phyloP scores from a whole-genome alignment of 2,329 filamentous ascomycete species.

The Talaromyces piceae region DNA sequence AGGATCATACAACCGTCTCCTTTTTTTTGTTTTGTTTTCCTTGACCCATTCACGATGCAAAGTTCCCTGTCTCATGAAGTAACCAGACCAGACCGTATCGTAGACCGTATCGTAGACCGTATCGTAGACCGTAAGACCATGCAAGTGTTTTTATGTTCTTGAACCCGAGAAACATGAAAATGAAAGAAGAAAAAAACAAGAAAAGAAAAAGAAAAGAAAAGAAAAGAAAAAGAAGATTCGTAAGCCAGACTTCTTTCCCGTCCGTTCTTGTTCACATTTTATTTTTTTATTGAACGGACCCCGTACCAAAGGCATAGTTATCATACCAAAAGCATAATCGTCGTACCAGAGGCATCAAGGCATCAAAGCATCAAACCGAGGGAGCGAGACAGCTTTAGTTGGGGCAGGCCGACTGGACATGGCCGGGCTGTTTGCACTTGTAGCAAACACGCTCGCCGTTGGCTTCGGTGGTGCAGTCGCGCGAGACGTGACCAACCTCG shows the following conservation, averaged over 20 bases:
- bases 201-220: slow-evolving; percentile 5
- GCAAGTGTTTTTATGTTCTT: background rate
- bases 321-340: too few relatives aligned
- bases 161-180: background rate
- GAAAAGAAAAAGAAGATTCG: slow-evolving; percentile 20
- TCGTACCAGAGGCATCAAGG: too few relatives aligned
- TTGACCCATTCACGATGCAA: background rate
- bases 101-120: too few relatives aligned
- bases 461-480: slow-evolving; percentile 92
- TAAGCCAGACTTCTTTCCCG: too few relatives aligned
- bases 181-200: background rate
- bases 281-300: too few relatives aligned
- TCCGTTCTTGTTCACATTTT: too few relatives aligned
- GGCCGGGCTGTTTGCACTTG: slow-evolving; percentile 81
- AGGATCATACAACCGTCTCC: slow-evolving; percentile 1
- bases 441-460: slow-evolving; percentile 95
- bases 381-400: too few relatives aligned
- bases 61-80: too few relatives aligned
- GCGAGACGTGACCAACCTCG: slow-evolving; percentile 88
- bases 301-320: too few relatives aligned
- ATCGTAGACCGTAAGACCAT: background rate
- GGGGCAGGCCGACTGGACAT: slow-evolving; percentile 91
- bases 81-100: background rate
- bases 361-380: too few relatives aligned
- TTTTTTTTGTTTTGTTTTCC: slow-evolving; percentile 3